Evolutionary conservation across 768 basidiomycete species (phyloP), one percentile per base, ranked within the genome.

Genomic region (Hericium rajendrae): DNA sequence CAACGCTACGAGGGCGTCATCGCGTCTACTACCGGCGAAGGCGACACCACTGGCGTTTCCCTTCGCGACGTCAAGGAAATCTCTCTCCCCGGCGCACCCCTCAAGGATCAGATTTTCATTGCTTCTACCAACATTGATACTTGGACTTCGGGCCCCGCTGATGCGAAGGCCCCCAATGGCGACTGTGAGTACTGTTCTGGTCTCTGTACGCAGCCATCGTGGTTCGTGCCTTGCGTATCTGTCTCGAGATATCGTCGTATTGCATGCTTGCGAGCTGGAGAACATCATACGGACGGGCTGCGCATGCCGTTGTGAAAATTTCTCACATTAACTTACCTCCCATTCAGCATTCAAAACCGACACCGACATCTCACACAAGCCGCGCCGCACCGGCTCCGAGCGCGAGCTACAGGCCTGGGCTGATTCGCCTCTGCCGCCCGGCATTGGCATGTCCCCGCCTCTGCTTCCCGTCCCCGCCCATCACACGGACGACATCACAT

Each of bases 381-480:
- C 69, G 11, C 67, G 74, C 9, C 81, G 83, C 48, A 10, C 32
- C 32, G 32, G 32, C 32, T 32, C 32, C 32, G 86, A 90, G 63
- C 88, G 91, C 56, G 89, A 91, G 62, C 74, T 93, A 49, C 86
- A 89, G 66, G 84, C 86, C 10, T 93, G 91, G 91, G 74, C 75
- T 52, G 57, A 52, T 39, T 51, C 67, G 2, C 71, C 78, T 26
- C 43, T 46, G 9, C 22, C 49, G 15, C 18, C 49, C 16, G 18
- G 20, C 49, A 20, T 37, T 18, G 18, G 20, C 22, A n/a, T 46
- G n/a, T 46, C 43, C 16, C 67, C 71, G 3, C 60, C 69, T 60
- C 69, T 22, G 62, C 66, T 40, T 56, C 62, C 48, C 64, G 65
- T 20, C 68, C 68, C 32, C 58, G 41, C 56, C 38, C 66, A 66